Evolutionary conservation across 441 rosid genomes (phyloP), one percentile per base, ranked within the genome.

Genomic region (Biscutella laevigata): DNA sequence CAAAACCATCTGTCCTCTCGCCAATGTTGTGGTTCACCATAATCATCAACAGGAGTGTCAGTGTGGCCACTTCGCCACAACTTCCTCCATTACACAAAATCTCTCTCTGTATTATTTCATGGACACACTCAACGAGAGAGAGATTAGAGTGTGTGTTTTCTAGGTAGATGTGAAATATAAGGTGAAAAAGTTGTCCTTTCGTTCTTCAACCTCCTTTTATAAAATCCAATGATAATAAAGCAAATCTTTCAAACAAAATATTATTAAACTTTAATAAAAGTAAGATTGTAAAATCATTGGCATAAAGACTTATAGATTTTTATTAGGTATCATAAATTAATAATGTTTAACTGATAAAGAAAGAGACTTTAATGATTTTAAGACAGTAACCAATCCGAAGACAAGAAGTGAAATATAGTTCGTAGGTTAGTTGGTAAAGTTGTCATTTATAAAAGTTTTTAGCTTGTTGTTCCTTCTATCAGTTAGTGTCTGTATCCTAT

Each of bases 1-100:
- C 64, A 49, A 37, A 6, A 40, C 39, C 32, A 46, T 24, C 49
- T 4, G 36, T 37, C 39, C 42, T 52, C 27, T 51, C 62, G 67
- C 63, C 77, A 74, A 58, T 71, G 66, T 53, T 58, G 64, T 54
- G 76, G 26, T 71, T 72, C 58, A 74, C 63, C 79, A 77, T 87
- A 71, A 41, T 73, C 58, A 65, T n/a, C n/a, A 66, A 45, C 19
- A 7, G 25, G 43, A 9, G 47, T 49, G 36, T 17, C 41, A 51
- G 49, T 40, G 68, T 66, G 45, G 73, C 77, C 88, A 77, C 79
- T 76, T 67, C 76, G 46, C 63, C 70, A 63, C 52, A 62, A 41
- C 44, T 65, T 43, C 50, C 49, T 58, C 70, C 70, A 30, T 66
- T 53, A 64, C 51, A 63, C 28, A 27, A 22, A 30, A 24, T 32